phyloP scores from a whole-genome alignment of 768 basidiomycete genomes.

The Udeniomyces megalosporus region DNA sequence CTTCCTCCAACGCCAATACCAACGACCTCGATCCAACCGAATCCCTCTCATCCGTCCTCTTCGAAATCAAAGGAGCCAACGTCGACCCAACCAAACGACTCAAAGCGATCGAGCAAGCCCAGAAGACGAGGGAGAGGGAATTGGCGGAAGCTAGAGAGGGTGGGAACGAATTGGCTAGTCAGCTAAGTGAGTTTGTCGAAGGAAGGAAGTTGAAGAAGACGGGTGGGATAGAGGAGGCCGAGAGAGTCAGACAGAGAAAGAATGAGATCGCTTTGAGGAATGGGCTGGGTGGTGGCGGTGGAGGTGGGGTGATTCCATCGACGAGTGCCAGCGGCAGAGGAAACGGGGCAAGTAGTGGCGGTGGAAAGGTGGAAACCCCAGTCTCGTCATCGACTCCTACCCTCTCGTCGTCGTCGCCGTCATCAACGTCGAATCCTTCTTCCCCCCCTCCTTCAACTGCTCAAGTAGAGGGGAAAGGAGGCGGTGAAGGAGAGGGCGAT shows the following conservation, averaged over 20 bases:
- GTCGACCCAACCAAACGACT: slow-evolving; percentile 69
- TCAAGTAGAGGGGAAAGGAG: too few species aligned
- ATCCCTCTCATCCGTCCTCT: slow-evolving; percentile 48
- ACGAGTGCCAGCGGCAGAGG: too few species aligned
- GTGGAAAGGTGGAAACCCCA: too few species aligned
- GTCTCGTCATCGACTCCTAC: too few species aligned
- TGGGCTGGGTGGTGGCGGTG: not conserved
- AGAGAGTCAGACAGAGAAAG: slow-evolving; percentile 67
- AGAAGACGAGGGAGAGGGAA: slow-evolving; percentile 63
- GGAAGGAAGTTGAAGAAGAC: slow-evolving; percentile 87
- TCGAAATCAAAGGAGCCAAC: slow-evolving; percentile 70
- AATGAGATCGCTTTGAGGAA: slow-evolving; percentile 59
- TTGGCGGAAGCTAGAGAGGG: slow-evolving; percentile 39
- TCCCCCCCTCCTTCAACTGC: too few species aligned
- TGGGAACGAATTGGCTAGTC: slow-evolving; percentile 37
- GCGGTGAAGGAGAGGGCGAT: too few species aligned
- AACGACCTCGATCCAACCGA: slow-evolving; percentile 47
- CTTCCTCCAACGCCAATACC: slow-evolving; percentile 50
- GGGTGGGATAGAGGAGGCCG: slow-evolving; percentile 74
- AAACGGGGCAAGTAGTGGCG: too few species aligned
- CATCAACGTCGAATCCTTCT: too few species aligned
- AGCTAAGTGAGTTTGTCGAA: slow-evolving; percentile 69
- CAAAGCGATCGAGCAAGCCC: slow-evolving; percentile 81
- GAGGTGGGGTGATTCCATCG: not conserved
- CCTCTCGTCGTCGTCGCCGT: too few species aligned